These are phyloP conservation scores for Pisolithus microcarpus DNA, from an alignment of 768 basidiomycete genomes.

Conservation along the genomic window DNA sequence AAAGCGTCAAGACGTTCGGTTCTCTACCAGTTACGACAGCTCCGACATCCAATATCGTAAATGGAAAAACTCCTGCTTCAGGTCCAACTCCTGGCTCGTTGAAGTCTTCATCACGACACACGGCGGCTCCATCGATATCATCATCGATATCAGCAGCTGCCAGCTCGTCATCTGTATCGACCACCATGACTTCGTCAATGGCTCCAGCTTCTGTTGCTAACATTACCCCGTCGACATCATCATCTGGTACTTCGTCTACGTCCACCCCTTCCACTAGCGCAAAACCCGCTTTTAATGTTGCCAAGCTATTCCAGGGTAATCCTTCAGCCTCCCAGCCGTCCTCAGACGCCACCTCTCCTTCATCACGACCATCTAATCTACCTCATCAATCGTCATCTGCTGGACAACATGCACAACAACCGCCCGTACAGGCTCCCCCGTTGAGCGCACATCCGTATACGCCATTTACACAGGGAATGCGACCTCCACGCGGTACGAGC, in stretches of 20 bases:
- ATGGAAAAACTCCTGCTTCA: constrained; percentile 53
- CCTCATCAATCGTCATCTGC: constrained; percentile 38
- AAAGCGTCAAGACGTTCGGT: constrained; percentile 77
- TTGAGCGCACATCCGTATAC: constrained; percentile 39
- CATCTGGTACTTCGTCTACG: constrained; percentile 24
- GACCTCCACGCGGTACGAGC: constrained; percentile 39
- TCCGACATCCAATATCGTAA: constrained; percentile 42
- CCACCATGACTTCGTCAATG: constrained; percentile 28
- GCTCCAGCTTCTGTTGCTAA: background rate
- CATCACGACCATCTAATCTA: constrained; percentile 45
- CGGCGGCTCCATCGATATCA: constrained; percentile 10
- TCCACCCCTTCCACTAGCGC: constrained; percentile 10
- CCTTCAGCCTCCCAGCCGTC: constrained; percentile 40
- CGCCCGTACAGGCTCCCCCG: constrained; percentile 33
- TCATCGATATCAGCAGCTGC: constrained; percentile 22
- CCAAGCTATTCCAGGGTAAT: constrained; percentile 35
- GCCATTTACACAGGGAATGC: constrained; percentile 44
- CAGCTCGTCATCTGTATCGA: constrained; percentile 25
- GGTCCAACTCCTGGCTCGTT: constrained; percentile 35
- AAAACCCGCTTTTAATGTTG: constrained; percentile 26
- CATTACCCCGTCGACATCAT: constrained; percentile 20
- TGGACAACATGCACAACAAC: constrained; percentile 32
- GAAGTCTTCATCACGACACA: constrained; percentile 23
- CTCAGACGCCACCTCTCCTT: constrained; percentile 53
- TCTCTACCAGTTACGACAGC: constrained; percentile 58